A percentile compares a stretch with the other conserved stretches of the same genome.
phyloP scores from a whole-genome alignment of 1,139 yeast species.

The Lodderomyces parapsilosis region DNA sequence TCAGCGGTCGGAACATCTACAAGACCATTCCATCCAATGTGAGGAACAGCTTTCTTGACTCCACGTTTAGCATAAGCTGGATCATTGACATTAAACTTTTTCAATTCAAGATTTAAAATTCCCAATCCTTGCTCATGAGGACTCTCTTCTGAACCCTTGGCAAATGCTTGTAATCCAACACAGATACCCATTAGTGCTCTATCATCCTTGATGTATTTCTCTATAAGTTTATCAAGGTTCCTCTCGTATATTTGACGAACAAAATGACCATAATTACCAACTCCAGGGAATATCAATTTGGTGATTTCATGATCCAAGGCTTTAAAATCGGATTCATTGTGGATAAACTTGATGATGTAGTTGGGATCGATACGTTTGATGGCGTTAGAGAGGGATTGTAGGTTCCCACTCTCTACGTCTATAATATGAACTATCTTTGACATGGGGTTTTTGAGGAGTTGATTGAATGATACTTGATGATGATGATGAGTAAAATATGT shows the following conservation, averaged over 20 bases:
- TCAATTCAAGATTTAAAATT: conserved; percentile 50
- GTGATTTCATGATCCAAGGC: conserved; percentile 44
- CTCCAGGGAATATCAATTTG: conserved; percentile 82
- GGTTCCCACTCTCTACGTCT: conserved; percentile 94
- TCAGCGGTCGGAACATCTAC: conserved; percentile 18
- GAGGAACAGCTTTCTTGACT: conserved; percentile 76
- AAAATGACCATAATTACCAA: conserved; percentile 94
- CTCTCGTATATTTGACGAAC: conserved; percentile 64
- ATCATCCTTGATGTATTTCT: conserved; percentile 66
- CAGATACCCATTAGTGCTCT: conserved; percentile 93
- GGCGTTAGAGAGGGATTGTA: conserved; percentile 87
- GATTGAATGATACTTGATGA: too few species aligned
- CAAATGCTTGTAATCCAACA: conserved; percentile 88
- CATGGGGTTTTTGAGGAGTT: conserved; percentile 17
- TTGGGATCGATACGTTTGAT: conserved; percentile 64
- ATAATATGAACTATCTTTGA: conserved; percentile 61
- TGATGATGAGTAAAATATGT: background rate
- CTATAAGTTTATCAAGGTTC: conserved; percentile 64
- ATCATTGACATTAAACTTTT: conserved; percentile 56
- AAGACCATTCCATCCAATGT: conserved; percentile 86
- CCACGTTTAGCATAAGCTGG: conserved; percentile 20
- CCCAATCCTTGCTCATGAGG: conserved; percentile 55
- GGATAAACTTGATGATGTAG: conserved; percentile 55
- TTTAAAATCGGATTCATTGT: conserved; percentile 34
- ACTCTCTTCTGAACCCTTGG: conserved; percentile 73